Conservation (phyloP, 441 rosid species). For the Populus hybrid region DNA sequence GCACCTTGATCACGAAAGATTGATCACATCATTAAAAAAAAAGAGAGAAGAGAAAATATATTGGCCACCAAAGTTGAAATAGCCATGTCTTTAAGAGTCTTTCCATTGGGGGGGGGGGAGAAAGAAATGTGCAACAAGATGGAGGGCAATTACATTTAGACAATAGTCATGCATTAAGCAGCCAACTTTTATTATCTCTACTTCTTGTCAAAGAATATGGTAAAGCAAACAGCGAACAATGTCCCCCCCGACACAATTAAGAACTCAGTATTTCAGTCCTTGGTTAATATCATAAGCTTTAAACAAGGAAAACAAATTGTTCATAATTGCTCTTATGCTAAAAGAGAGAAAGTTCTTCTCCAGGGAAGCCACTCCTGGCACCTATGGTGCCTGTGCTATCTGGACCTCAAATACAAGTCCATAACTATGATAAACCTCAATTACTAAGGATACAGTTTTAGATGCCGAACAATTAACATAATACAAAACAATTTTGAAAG, state of each 20-base stretch:
- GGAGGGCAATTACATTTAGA: neutral
- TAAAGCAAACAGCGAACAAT: too few relatives aligned
- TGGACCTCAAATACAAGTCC: neutral
- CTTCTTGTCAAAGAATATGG: too few relatives aligned
- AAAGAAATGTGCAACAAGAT: neutral
- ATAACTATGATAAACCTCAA: neutral
- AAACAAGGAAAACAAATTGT: neutral
- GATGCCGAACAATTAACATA: neutral
- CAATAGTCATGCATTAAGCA: neutral
- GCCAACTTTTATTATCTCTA: too few relatives aligned
- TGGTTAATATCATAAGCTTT: too few relatives aligned
- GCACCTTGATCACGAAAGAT: slow-evolving; percentile 56
- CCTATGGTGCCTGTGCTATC: neutral
- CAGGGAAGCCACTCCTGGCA: neutral
- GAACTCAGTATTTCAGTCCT: too few relatives aligned
- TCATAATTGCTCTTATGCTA: neutral
- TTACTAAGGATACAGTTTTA: neutral
- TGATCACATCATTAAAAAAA: neutral
- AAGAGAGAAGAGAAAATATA: neutral
- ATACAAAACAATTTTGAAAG: neutral
- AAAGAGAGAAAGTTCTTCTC: neutral
- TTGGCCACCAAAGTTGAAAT: neutral
- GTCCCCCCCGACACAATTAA: too few relatives aligned
- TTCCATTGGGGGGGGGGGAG: neutral
- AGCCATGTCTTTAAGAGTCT: neutral